Conservation (phyloP, 306 rosid species). For the Argentina anserina region DNA sequence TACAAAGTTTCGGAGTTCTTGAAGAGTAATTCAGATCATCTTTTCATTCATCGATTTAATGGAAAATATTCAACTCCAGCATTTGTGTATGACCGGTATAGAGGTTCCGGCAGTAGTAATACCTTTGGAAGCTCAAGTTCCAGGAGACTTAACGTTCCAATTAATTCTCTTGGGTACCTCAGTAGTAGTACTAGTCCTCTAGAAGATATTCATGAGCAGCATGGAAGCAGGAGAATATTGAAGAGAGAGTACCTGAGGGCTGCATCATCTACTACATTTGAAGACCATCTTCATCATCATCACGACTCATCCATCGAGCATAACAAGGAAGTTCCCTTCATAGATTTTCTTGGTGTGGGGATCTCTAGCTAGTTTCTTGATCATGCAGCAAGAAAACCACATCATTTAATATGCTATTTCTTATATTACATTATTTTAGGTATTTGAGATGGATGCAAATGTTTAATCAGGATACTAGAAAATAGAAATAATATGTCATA, state of each 20-base stretch:
- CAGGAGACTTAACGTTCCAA: constrained; percentile 42
- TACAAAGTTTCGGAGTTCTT: constrained; percentile 33
- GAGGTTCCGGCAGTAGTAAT: constrained; percentile 12
- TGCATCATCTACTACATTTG: constrained; percentile 17
- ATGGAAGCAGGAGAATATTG: not conserved
- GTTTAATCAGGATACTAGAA: constrained; percentile 6
- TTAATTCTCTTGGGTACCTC: constrained; percentile 33
- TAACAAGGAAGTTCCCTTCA: constrained; percentile 57
- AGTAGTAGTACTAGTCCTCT: constrained; percentile 7
- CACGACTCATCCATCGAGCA: constrained; percentile 22
- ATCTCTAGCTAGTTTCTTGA: constrained; percentile 41
- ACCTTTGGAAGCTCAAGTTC: constrained; percentile 33
- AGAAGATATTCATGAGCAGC: not conserved
- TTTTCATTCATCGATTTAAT: not conserved
- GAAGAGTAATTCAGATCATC: constrained; percentile 31
- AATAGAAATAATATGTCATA: not conserved
- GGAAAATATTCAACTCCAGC: constrained; percentile 30
- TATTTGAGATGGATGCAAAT: not conserved
- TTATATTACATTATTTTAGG: not conserved
- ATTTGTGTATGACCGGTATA: constrained; percentile 2
- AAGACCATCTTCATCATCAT: constrained; percentile 34
- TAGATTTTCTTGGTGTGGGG: constrained; percentile 92
- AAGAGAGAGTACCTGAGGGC: not conserved
- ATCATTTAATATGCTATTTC: constrained; percentile 9
- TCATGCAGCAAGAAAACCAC: constrained; percentile 11